A percentile compares a stretch with the other conserved stretches of the same genome.
Conservation (phyloP, 2,329 filamentous ascomycete genomes). For the Mariannaea elegans region DNA sequence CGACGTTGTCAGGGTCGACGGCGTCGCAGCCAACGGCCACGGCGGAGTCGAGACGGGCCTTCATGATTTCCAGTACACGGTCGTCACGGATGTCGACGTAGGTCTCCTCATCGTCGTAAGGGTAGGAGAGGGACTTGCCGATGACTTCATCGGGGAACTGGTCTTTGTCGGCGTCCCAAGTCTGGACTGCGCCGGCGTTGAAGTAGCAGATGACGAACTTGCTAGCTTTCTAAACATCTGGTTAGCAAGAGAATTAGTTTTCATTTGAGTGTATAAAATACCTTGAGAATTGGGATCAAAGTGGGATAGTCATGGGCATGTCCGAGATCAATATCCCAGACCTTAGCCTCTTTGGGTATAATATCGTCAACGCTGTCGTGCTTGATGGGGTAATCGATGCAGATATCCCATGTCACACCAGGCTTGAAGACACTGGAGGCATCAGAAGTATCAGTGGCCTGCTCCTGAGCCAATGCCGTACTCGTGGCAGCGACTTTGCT, state of each 20-base stretch:
- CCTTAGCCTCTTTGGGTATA: slow-evolving; percentile 37
- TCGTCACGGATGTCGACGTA: slow-evolving; percentile 42
- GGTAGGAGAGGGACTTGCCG: slow-evolving; percentile 37
- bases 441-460: neutral
- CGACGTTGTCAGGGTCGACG: slow-evolving; percentile 48
- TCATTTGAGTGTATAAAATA: slow-evolving; percentile 1
- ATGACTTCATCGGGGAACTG: slow-evolving; percentile 37
- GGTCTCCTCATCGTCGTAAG: slow-evolving; percentile 40
- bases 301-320: slow-evolving; percentile 37
- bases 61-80: slow-evolving; percentile 42
- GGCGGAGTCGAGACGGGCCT: slow-evolving; percentile 41
- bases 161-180: slow-evolving; percentile 40
- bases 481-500: neutral
- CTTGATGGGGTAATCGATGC: slow-evolving; percentile 43
- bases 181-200: slow-evolving; percentile 44
- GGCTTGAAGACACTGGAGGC: slow-evolving; percentile 33
- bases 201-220: slow-evolving; percentile 48
- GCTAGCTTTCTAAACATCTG: slow-evolving; percentile 26
- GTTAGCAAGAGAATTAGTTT: neutral
- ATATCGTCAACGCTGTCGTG: slow-evolving; percentile 36
- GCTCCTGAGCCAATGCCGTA: neutral
- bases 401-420: slow-evolving; percentile 44
- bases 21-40: slow-evolving; percentile 44
- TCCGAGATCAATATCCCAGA: slow-evolving; percentile 45
- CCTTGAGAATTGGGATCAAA: slow-evolving; percentile 43